A percentile compares a stretch with the other conserved stretches of the same genome.
These are phyloP conservation scores for Saccharomycopsis vini DNA, from an alignment of 805 yeast genomes.

Conservation along the genomic window DNA sequence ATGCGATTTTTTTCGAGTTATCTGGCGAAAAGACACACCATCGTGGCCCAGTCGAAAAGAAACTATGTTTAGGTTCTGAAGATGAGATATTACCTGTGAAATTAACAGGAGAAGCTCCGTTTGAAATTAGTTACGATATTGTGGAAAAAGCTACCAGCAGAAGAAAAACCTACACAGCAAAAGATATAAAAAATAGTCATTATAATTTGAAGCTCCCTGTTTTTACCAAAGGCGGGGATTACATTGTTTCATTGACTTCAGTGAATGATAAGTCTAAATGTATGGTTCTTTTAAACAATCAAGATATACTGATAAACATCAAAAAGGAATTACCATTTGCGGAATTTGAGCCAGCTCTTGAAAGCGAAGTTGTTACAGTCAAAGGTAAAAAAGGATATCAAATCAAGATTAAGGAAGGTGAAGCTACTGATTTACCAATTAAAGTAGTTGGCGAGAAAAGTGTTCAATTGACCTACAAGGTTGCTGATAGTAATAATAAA, in stretches of 20 bases:
- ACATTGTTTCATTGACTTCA: slow-evolving; percentile 50
- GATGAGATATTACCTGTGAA: slow-evolving; percentile 40
- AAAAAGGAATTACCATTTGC: slow-evolving; percentile 61
- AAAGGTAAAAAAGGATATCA: slow-evolving; percentile 13
- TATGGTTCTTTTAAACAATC: slow-evolving; percentile 55
- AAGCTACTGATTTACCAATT: slow-evolving; percentile 48
- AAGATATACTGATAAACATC: slow-evolving; percentile 58
- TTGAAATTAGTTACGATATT: slow-evolving; percentile 58
- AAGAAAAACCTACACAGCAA: slow-evolving; percentile 34
- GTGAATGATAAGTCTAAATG: slow-evolving; percentile 75
- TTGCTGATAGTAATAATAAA: slow-evolving; percentile 13
- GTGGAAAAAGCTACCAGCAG: slow-evolving; percentile 45
- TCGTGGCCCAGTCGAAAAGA: slow-evolving; percentile 19
- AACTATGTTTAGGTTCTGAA: slow-evolving; percentile 40
- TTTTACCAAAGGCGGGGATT: slow-evolving; percentile 64
- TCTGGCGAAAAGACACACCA: slow-evolving; percentile 16
- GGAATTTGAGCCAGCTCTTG: slow-evolving; percentile 26
- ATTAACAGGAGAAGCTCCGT: slow-evolving; percentile 77
- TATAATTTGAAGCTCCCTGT: slow-evolving; percentile 45
- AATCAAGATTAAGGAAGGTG: slow-evolving; percentile 53
- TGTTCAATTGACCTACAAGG: slow-evolving; percentile 8
- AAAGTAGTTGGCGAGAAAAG: slow-evolving; percentile 42
- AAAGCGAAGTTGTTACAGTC: slow-evolving; percentile 2
- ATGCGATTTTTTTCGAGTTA: slow-evolving; percentile 32
- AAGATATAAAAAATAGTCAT: slow-evolving; percentile 30